Percentiles rank a stretch among this genome's conserved stretches.
Evolutionary conservation across 2,329 filamentous ascomycete genomes (phyloP).

Genomic region (Fusarium ambrosium): DNA sequence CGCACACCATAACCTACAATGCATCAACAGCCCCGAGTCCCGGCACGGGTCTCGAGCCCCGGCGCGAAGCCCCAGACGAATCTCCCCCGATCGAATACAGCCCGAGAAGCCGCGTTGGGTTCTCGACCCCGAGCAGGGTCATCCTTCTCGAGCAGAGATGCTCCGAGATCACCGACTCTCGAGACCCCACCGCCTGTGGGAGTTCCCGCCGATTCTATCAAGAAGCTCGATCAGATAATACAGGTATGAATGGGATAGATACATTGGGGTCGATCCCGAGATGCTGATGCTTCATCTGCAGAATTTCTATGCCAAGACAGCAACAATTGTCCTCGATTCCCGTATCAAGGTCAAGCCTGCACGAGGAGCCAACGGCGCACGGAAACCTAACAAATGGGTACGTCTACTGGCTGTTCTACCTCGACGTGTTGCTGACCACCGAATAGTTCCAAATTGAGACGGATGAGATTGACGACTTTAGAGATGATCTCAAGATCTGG

Average conservation of each 20-base stretch:
- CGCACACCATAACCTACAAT: conserved; percentile 61
- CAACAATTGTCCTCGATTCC: conserved; percentile 85
- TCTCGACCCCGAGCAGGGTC: conserved; percentile 61
- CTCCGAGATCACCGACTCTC: conserved; percentile 63
- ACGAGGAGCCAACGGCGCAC: conserved; percentile 54
- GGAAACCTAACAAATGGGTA: conserved; percentile 90
- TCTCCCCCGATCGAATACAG: conserved; percentile 79
- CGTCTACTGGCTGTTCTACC: conserved; percentile 49
- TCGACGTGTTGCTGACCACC: conserved; percentile 25
- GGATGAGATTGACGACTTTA: conserved; percentile 90
- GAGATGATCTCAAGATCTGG: conserved; percentile 85
- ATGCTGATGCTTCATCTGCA: conserved; percentile 55
- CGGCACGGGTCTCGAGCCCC: conserved; percentile 79
- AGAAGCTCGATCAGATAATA: conserved; percentile 92
- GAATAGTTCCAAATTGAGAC: conserved; percentile 92
- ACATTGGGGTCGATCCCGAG: neutral
- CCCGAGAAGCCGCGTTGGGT: conserved; percentile 70
- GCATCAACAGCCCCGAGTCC: conserved; percentile 90
- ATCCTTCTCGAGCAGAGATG: conserved; percentile 57
- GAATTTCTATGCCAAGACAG: conserved; percentile 94
- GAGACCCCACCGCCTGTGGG: conserved; percentile 58
- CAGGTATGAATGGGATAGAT: conserved; percentile 68
- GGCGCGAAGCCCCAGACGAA: conserved; percentile 80
- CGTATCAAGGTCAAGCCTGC: conserved; percentile 77
- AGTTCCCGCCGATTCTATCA: conserved; percentile 75